Base-by-base conservation (phyloP, 108 stramenopile genomes). In the Skeletonema potamos region DNA sequence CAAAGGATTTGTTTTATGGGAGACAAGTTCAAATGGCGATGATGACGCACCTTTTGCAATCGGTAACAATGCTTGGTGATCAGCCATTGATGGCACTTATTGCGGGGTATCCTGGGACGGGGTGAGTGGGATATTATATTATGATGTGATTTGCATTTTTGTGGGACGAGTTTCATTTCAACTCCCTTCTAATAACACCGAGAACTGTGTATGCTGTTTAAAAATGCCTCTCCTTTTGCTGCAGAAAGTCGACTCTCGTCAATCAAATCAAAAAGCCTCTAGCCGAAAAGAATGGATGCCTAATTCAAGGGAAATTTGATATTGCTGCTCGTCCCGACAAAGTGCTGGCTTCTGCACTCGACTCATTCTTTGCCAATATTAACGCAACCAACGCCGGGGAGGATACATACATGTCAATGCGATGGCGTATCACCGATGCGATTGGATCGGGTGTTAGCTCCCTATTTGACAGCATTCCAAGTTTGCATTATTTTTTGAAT, bases 81-180 rank as follows among this genome's bases (percentile, higher is more conserved):
- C 73, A 66, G 59, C 66, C 73, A 7, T 57, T 65, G 32, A 66
- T 74, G 57, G 73, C 73, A 22, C 60, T 36, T 9, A 74, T 74
- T 54, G 27, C 73, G n/a, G 73, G 73, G 2, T 65, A 65, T 39
- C 58, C 73, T 54, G 73, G 73, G n/a, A 62, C 73, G 26, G 73
- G 73, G 72, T 72, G 39, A 54, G 72, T 11, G 4, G 12, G 4
- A 3, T 13, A 26, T 68, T 15, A n/a, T 66, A 0, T 22, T 51
- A 20, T 26, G 15, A 1, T 41, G 0, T 0, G 4, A 3, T 41
- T 41, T n/a, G 3, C 15, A 2, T 41, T 41, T 1, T 15, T 11
- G 13, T n/a, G 15, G 10, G 4, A 0, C 1, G 15, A 41, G 15
- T n/a, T 15, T 4, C 30, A n/a, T n/a, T n/a, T n/a, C n/a, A n/a